These are phyloP conservation scores for Basipetospora chlamydospora DNA, from an alignment of 2,329 filamentous ascomycete genomes.

Conservation along the genomic window DNA sequence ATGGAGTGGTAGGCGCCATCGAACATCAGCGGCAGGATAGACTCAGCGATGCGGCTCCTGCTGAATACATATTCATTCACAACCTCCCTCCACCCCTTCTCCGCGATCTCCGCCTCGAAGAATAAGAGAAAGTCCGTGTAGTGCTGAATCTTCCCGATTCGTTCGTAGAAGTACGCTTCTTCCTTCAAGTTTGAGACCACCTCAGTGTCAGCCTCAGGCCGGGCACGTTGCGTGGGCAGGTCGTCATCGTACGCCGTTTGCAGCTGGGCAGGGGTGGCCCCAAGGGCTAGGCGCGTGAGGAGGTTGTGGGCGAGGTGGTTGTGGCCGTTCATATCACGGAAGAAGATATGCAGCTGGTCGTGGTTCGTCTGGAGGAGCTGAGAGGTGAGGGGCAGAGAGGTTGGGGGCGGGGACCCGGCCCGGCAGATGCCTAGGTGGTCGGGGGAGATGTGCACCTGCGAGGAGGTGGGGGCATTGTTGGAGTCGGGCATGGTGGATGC, in stretches of 20 bases:
- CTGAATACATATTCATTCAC: conserved; percentile 56
- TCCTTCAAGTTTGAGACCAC: conserved; percentile 39
- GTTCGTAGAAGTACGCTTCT: conserved; percentile 40
- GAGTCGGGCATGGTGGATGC: no score
- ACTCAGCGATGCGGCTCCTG: conserved; percentile 47
- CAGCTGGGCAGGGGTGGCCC: conserved; percentile 45
- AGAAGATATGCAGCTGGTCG: conserved; percentile 63
- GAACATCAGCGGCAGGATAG: conserved; percentile 55
- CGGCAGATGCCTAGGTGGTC: no score
- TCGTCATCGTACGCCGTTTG: conserved; percentile 52
- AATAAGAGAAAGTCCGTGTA: conserved; percentile 66
- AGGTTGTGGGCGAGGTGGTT: conserved; percentile 71
- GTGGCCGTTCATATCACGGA: conserved; percentile 62
- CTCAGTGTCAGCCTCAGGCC: conserved; percentile 39
- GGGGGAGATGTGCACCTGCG: no score
- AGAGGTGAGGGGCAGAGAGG: no score
- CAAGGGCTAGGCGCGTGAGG: conserved; percentile 62
- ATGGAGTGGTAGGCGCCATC: conserved; percentile 53
- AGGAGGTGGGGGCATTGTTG: no score
- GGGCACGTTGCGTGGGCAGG: conserved; percentile 28
- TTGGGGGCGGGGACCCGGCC: no score
- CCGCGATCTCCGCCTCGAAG: conserved; percentile 59
- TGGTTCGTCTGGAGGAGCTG: conserved; percentile 66
- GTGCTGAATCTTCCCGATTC: conserved; percentile 45
- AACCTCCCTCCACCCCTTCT: conserved; percentile 42